Evolutionary conservation across 2,329 filamentous ascomycete genomes (phyloP), one percentile per base, ranked within the genome.

Genomic region (Colletotrichum spinosum): DNA sequence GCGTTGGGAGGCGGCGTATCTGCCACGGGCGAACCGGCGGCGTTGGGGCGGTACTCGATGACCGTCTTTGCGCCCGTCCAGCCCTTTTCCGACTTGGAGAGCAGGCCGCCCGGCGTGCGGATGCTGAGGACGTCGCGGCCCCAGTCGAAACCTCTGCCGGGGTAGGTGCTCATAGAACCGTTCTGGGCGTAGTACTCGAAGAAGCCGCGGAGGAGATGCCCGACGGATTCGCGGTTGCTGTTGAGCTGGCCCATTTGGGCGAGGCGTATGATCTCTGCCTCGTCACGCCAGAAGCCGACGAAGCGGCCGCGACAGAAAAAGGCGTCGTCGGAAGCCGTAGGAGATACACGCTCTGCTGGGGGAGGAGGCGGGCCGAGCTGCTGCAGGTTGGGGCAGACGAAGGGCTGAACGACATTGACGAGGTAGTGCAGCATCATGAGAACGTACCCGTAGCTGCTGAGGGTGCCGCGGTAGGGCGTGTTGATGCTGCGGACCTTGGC

Each of bases 351-450:
- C 33, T 76, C 72, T 12, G 73, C 74, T 44, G 78, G 78, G 10
- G 80, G 80, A 8, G 76, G 79, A 8, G 76, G 79, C 9, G 79
- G 82, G 41, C 78, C 84, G 70, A 84, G 81, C 59, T 83, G 78
- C 73, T 97, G 93, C 2, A 97, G 83, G 72, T 97, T 97, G 0
- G 92, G 93, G 63, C 93, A 89, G 15, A 97, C 91, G 58, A 93
- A 93, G 0, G 94, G 94, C 52, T 88, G 83, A 1, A 87, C 91
- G 56, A 97, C 77, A 70, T 97, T 97, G 72, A 96, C 88, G 35
- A 97, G 86, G 73, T 95, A 97, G 77, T 97, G 94, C 13, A 97
- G 81, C 5, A 97, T 89, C 94, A 97, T 97, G 44, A 97, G 80
- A 6, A 96, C 93, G 77, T 95, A 97, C 54, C 94, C 94, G 72